phyloP scores from a whole-genome alignment of 108 stramenopile genomes.

The Ochromonas danica region DNA sequence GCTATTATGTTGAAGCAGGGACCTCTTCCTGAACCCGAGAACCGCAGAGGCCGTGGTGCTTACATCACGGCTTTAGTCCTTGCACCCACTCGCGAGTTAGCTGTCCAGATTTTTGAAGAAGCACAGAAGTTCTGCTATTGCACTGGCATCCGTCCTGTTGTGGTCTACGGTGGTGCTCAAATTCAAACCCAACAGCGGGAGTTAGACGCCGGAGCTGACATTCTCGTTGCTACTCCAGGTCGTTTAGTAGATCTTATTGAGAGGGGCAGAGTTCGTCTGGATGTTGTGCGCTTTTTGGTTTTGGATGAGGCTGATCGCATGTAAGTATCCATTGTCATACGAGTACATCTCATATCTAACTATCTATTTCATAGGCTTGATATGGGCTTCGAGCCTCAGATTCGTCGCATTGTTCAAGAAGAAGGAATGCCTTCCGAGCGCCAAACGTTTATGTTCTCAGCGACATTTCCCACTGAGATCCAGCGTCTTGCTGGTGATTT shows the following conservation, averaged over 20 bases:
- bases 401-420: conserved; percentile 77
- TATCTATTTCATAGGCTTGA: conserved; percentile 45
- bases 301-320: conserved; percentile 91
- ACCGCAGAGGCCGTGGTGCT: conserved; percentile 28
- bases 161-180: conserved; percentile 96
- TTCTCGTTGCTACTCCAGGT: conserved; percentile 93
- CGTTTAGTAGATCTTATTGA: conserved; percentile 88
- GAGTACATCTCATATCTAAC: neutral
- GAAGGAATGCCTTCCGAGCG: conserved; percentile 65
- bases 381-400: conserved; percentile 99
- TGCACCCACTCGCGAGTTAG: conserved; percentile 96
- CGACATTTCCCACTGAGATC: conserved; percentile 95
- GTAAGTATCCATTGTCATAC: conserved; percentile 44
- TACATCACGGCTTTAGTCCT: conserved; percentile 83
- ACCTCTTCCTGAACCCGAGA: conserved; percentile 55
- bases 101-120: conserved; percentile 95
- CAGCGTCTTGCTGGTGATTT: conserved; percentile 92
- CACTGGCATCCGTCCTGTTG: conserved; percentile 86
- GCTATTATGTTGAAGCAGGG: conserved; percentile 77
- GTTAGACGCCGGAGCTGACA: conserved; percentile 61
- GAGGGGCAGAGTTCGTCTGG: conserved; percentile 80
- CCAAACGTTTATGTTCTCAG: conserved; percentile 95
- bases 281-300: conserved; percentile 79
- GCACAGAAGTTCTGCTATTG: conserved; percentile 88
- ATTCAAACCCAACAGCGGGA: conserved; percentile 68